phyloP scores from a whole-genome alignment of 768 basidiomycete genomes.

The Mycena amicta region DNA sequence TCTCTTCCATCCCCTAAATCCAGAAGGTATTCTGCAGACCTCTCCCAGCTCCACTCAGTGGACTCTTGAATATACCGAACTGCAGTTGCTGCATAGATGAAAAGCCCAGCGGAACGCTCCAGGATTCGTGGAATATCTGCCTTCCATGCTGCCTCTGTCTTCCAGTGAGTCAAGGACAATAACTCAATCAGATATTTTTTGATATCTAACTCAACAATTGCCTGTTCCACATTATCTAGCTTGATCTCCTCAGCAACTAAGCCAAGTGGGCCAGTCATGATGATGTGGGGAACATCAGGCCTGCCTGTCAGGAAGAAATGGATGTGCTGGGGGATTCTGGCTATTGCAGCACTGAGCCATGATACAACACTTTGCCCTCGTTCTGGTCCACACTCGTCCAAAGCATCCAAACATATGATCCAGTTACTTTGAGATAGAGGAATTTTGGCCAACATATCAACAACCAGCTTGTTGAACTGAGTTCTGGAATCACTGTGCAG shows the following conservation, averaged over 20 bases:
- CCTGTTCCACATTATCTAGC: background rate
- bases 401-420: slow-evolving; percentile 15
- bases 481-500: background rate
- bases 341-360: background rate
- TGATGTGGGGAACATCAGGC: slow-evolving; percentile 7
- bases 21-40: background rate
- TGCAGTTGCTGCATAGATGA: slow-evolving; percentile 6
- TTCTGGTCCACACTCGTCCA: slow-evolving; percentile 14
- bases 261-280: background rate
- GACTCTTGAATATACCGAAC: slow-evolving; percentile 4
- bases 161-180: background rate
- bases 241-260: background rate
- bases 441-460: background rate
- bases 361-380: background rate
- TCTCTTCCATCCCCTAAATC: background rate
- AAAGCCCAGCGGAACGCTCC: slow-evolving; percentile 1
- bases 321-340: slow-evolving; percentile 1
- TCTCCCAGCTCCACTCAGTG: background rate
- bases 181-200: background rate
- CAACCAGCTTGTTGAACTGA: background rate
- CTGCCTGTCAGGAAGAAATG: slow-evolving; percentile 10
- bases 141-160: background rate
- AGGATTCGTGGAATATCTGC: background rate
- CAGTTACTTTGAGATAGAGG: slow-evolving; percentile 1
- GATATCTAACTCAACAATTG: slow-evolving; percentile 3